Evolutionary conservation across 768 basidiomycete species (phyloP).

Genomic region (Polyporus arcularius): DNA sequence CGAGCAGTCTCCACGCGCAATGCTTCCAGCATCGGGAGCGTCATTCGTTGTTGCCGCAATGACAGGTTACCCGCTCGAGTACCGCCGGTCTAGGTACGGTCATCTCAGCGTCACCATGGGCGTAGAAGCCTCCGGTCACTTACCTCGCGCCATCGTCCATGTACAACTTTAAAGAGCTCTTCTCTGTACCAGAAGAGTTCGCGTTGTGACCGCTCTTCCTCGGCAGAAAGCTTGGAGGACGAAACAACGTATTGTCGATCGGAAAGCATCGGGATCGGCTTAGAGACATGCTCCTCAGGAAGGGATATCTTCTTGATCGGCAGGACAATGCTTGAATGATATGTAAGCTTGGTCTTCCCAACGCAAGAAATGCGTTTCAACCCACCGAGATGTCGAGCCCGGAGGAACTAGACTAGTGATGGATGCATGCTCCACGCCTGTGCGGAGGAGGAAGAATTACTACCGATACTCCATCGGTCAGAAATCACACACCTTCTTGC

Average conservation of each 20-base stretch:
- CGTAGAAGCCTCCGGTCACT: constrained; percentile 13
- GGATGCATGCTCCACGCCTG: constrained; percentile 43
- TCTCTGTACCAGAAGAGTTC: constrained; percentile 98
- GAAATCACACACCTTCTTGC: constrained; percentile 51
- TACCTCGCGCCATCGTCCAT: constrained; percentile 87
- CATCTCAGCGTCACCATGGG: neutral
- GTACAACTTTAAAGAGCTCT: constrained; percentile 69
- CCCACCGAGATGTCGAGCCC: constrained; percentile 81
- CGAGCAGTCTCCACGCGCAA: constrained; percentile 68
- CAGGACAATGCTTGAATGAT: constrained; percentile 53
- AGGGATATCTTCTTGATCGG: constrained; percentile 74
- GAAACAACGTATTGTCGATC: constrained; percentile 90
- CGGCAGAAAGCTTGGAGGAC: constrained; percentile 60
- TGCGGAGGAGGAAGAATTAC: neutral
- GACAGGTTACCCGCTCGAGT: constrained; percentile 75
- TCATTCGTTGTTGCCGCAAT: constrained; percentile 76
- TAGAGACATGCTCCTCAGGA: constrained; percentile 53
- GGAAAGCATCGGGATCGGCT: constrained; percentile 81
- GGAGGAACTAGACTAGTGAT: constrained; percentile 74
- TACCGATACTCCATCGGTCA: neutral
- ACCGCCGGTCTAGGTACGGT: constrained; percentile 65
- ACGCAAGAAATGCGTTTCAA: neutral
- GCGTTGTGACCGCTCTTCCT: constrained; percentile 63
- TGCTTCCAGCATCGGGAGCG: constrained; percentile 75
- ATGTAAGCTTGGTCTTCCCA: neutral